Evolutionary conservation across 2,329 filamentous ascomycete species (phyloP).

Genomic region (Fusarium ramigenum): DNA sequence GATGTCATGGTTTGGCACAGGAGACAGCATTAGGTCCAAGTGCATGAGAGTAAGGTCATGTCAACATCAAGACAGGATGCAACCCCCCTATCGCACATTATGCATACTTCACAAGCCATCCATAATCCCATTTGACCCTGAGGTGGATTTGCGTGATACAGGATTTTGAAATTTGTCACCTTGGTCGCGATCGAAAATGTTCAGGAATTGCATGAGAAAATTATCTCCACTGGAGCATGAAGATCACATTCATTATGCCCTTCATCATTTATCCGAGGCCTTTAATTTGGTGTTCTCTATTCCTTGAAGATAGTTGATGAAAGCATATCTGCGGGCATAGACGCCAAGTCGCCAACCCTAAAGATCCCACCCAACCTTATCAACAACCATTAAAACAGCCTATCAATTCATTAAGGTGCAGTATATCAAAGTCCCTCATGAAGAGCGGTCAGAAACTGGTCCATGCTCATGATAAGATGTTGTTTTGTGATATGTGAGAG

Average conservation of each 20-base stretch:
- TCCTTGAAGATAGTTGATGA: background rate
- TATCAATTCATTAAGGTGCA: background rate
- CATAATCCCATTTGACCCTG: fast-evolving
- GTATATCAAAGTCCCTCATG: background rate
- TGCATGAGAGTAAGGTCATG: background rate
- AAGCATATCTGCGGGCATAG: background rate
- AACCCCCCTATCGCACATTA: fast-evolving
- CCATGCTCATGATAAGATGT: constrained; percentile 3
- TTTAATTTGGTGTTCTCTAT: fast-evolving
- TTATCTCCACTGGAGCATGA: background rate
- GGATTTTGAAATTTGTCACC: background rate
- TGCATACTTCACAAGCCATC: background rate
- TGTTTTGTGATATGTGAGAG: background rate
- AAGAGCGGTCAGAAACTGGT: constrained; percentile 4
- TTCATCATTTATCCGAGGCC: fast-evolving
- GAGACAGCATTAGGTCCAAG: background rate
- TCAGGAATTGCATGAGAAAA: background rate
- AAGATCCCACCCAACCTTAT: background rate
- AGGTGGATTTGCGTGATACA: fast-evolving
- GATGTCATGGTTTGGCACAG: too few relatives aligned
- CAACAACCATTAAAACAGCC: background rate
- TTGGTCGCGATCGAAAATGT: fast-evolving
- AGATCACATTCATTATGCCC: fast-evolving
- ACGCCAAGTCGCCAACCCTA: background rate
- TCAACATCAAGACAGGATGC: background rate